phyloP scores from a whole-genome alignment of 495 filamentous ascomycete genomes.

The Rhizodiscina lignyota region DNA sequence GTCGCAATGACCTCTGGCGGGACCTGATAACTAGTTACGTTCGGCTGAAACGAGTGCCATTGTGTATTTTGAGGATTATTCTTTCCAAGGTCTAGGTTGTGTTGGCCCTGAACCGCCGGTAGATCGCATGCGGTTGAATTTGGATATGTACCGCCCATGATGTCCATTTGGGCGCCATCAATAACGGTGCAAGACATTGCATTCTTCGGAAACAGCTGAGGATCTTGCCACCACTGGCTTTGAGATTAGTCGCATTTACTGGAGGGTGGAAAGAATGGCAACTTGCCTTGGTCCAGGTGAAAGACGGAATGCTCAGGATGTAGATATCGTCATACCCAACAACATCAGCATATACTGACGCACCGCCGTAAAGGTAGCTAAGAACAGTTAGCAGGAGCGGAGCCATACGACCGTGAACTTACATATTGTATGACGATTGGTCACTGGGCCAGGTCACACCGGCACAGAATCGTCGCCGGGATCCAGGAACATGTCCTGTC shows the following conservation, averaged over 20 bases:
- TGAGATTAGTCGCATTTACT: no score
- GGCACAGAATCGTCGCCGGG: constrained; percentile 35
- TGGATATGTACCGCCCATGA: constrained; percentile 28
- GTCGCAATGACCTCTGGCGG: constrained; percentile 23
- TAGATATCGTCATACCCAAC: constrained; percentile 40
- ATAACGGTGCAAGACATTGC: constrained; percentile 36
- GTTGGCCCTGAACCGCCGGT: constrained; percentile 21
- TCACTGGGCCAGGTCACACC: constrained; percentile 36
- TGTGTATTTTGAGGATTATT: constrained; percentile 15
- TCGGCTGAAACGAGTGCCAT: constrained; percentile 26
- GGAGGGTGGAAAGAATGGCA: constrained; percentile 36
- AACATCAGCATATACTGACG: constrained; percentile 21
- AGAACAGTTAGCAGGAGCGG: no score
- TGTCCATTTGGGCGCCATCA: constrained; percentile 25
- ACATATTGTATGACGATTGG: constrained; percentile 37
- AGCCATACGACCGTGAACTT: no score
- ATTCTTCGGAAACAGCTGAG: constrained; percentile 30
- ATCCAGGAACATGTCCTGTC: constrained; percentile 26
- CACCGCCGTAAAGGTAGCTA: constrained; percentile 38
- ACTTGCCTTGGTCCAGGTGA: constrained; percentile 31
- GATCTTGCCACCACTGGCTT: no score
- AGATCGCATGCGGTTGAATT: constrained; percentile 15
- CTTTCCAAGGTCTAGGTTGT: constrained; percentile 29
- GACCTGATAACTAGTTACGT: constrained; percentile 24
- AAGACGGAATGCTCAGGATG: constrained; percentile 35